A percentile compares a stretch with the other conserved stretches of the same genome.
phyloP scores from a whole-genome alignment of 352 stramenopile species.

The Pythium folliculosum region DNA sequence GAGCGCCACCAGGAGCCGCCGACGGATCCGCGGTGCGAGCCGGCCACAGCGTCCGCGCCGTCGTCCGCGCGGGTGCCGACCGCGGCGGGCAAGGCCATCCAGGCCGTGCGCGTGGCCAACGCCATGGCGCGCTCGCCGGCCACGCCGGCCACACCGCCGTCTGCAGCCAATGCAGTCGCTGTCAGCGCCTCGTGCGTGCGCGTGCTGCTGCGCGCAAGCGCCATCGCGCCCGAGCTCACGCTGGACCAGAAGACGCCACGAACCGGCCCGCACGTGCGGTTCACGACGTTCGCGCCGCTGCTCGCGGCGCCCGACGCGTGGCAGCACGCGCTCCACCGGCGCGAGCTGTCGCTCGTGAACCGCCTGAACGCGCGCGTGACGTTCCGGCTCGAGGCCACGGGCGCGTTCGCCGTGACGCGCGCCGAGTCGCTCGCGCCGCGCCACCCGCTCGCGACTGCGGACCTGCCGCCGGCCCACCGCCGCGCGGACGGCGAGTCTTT shows the following conservation, averaged over 20 bases:
- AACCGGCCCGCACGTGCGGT: slow-evolving; percentile 55
- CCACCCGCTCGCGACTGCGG: slow-evolving; percentile 56
- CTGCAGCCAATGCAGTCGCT: slow-evolving; percentile 1
- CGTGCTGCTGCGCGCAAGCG: slow-evolving; percentile 57
- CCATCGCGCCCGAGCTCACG: slow-evolving; percentile 64
- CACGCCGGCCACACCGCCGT: not conserved
- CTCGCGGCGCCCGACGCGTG: slow-evolving; percentile 22
- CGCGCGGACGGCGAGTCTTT: slow-evolving; percentile 63
- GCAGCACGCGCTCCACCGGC: slow-evolving; percentile 50
- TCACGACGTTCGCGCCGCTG: slow-evolving; percentile 76
- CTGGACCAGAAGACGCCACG: slow-evolving; percentile 44
- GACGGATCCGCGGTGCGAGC: not conserved
- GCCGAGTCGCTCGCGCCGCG: slow-evolving; percentile 65
- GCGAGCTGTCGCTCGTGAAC: slow-evolving; percentile 62
- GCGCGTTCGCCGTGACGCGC: slow-evolving; percentile 59
- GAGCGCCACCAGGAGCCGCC: not conserved
- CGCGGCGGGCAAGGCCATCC: slow-evolving; percentile 66
- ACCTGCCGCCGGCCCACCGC: slow-evolving; percentile 57
- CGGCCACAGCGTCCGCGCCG: slow-evolving; percentile 7
- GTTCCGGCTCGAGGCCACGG: slow-evolving; percentile 68
- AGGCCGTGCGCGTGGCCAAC: slow-evolving; percentile 70
- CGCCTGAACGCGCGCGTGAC: slow-evolving; percentile 56
- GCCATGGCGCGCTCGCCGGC: slow-evolving; percentile 36
- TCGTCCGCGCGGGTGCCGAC: slow-evolving; percentile 8
- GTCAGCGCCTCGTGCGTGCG: slow-evolving; percentile 55